Percentiles rank a stretch among this genome's conserved stretches.
These are phyloP conservation scores for Phaffomyces thermotolerans DNA, from an alignment of 805 yeast genomes.

Conservation along the genomic window DNA sequence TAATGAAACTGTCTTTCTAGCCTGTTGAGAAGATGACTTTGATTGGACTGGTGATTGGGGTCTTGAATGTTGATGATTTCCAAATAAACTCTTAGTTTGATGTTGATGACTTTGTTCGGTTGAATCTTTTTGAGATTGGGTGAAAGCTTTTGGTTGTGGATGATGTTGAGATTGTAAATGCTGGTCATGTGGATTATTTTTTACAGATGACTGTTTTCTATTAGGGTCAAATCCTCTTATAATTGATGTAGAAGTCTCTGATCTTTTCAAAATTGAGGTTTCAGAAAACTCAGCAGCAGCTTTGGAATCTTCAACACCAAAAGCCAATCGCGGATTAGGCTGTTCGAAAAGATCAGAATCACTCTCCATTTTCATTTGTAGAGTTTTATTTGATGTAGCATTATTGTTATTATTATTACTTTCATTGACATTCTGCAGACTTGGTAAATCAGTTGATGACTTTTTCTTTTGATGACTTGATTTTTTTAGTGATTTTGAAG, in stretches of 20 bases:
- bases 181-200: neutral
- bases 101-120: too few relatives aligned
- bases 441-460: constrained; percentile 12
- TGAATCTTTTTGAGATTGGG: neutral
- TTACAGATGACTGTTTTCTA: neutral
- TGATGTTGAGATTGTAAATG: neutral
- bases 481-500: constrained; percentile 21
- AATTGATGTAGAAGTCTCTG: constrained; percentile 23
- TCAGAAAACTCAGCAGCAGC: neutral
- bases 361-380: constrained; percentile 5
- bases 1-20: neutral
- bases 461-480: constrained; percentile 10
- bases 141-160: neutral
- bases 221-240: constrained; percentile 24
- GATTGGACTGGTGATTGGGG: too few relatives aligned
- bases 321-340: constrained; percentile 25
- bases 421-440: neutral
- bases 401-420: neutral
- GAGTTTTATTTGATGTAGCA: neutral
- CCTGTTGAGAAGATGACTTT: too few relatives aligned
- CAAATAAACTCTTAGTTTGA: constrained; percentile 6
- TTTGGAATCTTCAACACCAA: constrained; percentile 17
- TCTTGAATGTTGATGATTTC: neutral
- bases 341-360: constrained; percentile 23
- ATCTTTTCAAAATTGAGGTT: constrained; percentile 15